phyloP scores from a whole-genome alignment of 2,329 filamentous ascomycete genomes.

The Setomelanomma holmii region DNA sequence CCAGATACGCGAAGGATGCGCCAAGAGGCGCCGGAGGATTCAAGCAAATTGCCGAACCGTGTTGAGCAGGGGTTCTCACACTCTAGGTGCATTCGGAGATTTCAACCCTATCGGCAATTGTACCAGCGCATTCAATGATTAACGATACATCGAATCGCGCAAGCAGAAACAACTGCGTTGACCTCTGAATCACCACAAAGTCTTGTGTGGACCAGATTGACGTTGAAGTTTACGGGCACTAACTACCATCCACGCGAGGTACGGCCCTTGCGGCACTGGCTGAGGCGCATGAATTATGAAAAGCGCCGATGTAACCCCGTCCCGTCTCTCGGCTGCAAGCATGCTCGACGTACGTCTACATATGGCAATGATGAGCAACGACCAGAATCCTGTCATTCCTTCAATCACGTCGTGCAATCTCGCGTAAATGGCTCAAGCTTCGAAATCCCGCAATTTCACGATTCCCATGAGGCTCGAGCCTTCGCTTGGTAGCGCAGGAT shows the following conservation, averaged over 20 bases:
- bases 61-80: neutral
- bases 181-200: neutral
- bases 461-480: neutral
- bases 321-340: neutral
- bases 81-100: neutral
- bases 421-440: neutral
- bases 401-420: neutral
- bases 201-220: too few relatives aligned
- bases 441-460: neutral
- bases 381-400: neutral
- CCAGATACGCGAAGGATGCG: neutral
- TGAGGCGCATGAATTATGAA: neutral
- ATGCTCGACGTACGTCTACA: neutral
- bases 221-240: too few relatives aligned
- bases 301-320: neutral
- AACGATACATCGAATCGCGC: too few relatives aligned
- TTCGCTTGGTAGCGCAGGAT: neutral
- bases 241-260: too few relatives aligned
- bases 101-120: neutral
- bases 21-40: neutral
- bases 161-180: too few relatives aligned
- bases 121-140: too few relatives aligned
- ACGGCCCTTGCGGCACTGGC: neutral
- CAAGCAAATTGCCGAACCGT: neutral
- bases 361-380: neutral